Conservation (phyloP, 306 rosid species). For the Prunus salicina region DNA sequence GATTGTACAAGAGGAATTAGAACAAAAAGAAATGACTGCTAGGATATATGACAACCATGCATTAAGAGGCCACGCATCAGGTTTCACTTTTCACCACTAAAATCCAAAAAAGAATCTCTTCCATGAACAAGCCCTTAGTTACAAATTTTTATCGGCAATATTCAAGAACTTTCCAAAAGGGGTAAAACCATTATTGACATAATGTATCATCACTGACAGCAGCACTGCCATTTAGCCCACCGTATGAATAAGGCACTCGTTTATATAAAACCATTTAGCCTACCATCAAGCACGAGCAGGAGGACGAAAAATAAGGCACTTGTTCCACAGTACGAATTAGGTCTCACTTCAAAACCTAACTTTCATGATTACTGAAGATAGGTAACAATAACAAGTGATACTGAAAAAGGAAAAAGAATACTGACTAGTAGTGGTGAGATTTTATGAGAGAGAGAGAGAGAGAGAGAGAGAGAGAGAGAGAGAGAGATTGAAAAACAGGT, state of each 20-base stretch:
- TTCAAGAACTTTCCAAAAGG: neutral
- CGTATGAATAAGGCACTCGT: no score
- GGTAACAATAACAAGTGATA: neutral
- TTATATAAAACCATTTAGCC: no score
- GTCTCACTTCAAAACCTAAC: neutral
- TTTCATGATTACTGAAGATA: neutral
- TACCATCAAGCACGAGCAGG: neutral
- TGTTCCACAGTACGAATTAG: neutral
- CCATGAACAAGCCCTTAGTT: neutral
- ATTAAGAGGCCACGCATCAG: slow-evolving; percentile 10
- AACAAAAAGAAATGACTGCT: slow-evolving; percentile 9
- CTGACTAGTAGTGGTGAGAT: neutral
- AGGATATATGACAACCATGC: slow-evolving; percentile 19
- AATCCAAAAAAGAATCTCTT: neutral
- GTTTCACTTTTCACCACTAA: neutral
- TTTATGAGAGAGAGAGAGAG: neutral
- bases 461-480: neutral
- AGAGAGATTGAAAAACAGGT: slow-evolving; percentile 12
- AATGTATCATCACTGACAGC: neutral
- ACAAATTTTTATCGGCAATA: neutral
- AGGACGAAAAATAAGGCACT: neutral
- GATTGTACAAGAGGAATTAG: slow-evolving; percentile 23
- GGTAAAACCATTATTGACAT: neutral
- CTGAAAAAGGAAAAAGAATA: neutral
- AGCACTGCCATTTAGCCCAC: no score